phyloP scores from a whole-genome alignment of 2,329 filamentous ascomycete genomes.

The Tolypocladium sp. region DNA sequence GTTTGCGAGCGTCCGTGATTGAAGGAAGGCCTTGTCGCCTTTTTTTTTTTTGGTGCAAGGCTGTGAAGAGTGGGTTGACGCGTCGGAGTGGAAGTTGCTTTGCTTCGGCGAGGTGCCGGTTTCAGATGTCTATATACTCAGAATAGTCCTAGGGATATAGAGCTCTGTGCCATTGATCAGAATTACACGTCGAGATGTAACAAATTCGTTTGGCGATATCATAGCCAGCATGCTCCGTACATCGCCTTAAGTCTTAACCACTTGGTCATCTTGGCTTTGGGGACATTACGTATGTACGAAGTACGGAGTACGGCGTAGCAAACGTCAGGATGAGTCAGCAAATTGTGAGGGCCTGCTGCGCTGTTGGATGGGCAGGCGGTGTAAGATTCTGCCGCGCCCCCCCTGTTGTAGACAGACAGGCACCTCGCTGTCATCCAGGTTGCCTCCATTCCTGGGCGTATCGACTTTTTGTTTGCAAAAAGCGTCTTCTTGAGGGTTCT shows the following conservation, averaged over 20 bases:
- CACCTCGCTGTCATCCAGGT: background rate
- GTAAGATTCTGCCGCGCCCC: constrained; percentile 2
- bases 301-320: too few relatives aligned
- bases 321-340: background rate
- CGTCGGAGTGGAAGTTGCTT: background rate
- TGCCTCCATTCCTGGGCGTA: background rate
- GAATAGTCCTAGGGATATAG: too few relatives aligned
- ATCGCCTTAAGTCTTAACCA: too few relatives aligned
- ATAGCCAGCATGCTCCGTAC: background rate
- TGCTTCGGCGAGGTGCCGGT: background rate
- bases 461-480: background rate
- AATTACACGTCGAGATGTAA: background rate
- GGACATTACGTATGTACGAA: too few relatives aligned
- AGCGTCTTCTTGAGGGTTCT: background rate
- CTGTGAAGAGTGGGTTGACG: background rate
- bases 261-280: too few relatives aligned
- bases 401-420: background rate
- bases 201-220: background rate
- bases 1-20: background rate
- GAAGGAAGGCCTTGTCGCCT: background rate
- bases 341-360: background rate
- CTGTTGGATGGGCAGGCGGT: background rate
- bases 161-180: background rate
- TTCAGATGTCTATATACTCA: background rate
- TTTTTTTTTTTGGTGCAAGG: background rate